These are phyloP conservation scores for Thielaviopsis ethacetica DNA, from an alignment of 2,329 filamentous ascomycete genomes.

Conservation along the genomic window DNA sequence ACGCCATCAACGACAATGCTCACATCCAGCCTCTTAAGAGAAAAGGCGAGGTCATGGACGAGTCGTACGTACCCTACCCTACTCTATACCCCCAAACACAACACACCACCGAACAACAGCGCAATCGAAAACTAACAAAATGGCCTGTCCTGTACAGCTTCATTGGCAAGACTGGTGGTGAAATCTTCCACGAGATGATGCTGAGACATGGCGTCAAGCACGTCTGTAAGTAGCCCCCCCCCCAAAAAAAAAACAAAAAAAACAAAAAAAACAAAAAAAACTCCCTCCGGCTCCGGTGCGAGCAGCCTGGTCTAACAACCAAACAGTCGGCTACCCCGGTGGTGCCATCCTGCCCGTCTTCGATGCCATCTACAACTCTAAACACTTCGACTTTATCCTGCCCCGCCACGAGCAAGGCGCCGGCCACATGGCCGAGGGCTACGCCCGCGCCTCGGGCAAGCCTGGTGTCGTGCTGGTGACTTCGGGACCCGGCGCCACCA, in stretches of 20 bases:
- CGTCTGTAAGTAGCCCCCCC: conserved; percentile 52
- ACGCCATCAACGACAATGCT: conserved; percentile 29
- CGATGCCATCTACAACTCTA: conserved; percentile 96
- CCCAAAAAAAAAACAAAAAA: conserved; percentile 6
- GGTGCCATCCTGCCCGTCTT: conserved; percentile 95
- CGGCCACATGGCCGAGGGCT: conserved; percentile 96
- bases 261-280: too few species aligned
- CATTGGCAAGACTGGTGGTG: conserved; percentile 84
- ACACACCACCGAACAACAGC: background rate
- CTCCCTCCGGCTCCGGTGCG: too few species aligned
- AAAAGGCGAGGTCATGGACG: conserved; percentile 51
- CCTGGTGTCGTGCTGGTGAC: conserved; percentile 94
- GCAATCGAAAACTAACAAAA: conserved; percentile 10
- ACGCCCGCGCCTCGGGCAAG: conserved; percentile 83
- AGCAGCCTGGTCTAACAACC: conserved; percentile 14
- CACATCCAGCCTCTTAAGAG: conserved; percentile 55
- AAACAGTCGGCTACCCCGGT: conserved; percentile 68
- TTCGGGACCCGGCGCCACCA: conserved; percentile 90
- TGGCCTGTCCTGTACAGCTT: conserved; percentile 45
- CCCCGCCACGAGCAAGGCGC: conserved; percentile 95
- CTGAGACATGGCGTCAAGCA: conserved; percentile 80
- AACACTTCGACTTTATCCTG: conserved; percentile 90
- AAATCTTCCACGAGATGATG: conserved; percentile 99
- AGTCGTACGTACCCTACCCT: conserved; percentile 56
- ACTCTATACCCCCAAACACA: too few species aligned